A percentile compares a stretch with the other conserved stretches of the same genome.
phyloP scores from a whole-genome alignment of 352 stramenopile genomes.

The Phytophthora hybrid region DNA sequence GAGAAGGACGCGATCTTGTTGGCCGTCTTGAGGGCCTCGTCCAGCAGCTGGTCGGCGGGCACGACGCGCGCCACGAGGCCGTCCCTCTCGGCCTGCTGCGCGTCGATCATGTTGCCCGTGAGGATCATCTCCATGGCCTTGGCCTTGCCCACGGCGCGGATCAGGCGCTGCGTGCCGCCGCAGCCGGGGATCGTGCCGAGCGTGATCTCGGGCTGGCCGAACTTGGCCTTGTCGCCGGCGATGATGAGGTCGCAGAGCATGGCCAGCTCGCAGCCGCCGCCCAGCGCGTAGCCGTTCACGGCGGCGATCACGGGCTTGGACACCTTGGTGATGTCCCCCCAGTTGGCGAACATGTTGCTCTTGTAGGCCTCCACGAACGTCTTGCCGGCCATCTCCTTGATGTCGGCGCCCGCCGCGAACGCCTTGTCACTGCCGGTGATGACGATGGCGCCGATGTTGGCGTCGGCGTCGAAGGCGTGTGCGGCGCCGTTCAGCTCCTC shows the following conservation, averaged over 20 bases:
- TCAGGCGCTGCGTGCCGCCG: conserved; percentile 97
- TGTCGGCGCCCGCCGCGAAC: conserved; percentile 97
- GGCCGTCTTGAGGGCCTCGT: conserved; percentile 96
- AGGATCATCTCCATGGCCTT: conserved; percentile 99
- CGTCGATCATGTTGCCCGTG: conserved; percentile 97
- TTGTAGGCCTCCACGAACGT: conserved; percentile 95
- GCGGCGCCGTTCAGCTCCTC: conserved; percentile 96
- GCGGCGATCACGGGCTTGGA: conserved; percentile 96
- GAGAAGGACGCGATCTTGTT: conserved; percentile 97
- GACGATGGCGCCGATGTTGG: conserved; percentile 95
- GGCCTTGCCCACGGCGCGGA: conserved; percentile 97
- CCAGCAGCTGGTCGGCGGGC: conserved; percentile 91
- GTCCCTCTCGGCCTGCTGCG: conserved; percentile 94
- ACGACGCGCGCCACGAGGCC: conserved; percentile 96
- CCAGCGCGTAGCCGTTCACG: conserved; percentile 98
- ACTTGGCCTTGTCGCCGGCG: conserved; percentile 96
- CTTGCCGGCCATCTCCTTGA: conserved; percentile 96
- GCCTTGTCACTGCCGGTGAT: conserved; percentile 97
- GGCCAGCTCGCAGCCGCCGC: conserved; percentile 97
- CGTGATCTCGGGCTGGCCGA: conserved; percentile 99
- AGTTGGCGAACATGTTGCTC: conserved; percentile 98
- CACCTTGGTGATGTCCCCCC: conserved; percentile 95
- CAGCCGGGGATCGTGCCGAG: conserved; percentile 97
- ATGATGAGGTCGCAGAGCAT: conserved; percentile 99
- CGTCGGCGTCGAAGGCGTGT: conserved; percentile 92